Base-by-base conservation (phyloP, 2,329 filamentous ascomycete species). In the Myrmaecium sp. region DNA sequence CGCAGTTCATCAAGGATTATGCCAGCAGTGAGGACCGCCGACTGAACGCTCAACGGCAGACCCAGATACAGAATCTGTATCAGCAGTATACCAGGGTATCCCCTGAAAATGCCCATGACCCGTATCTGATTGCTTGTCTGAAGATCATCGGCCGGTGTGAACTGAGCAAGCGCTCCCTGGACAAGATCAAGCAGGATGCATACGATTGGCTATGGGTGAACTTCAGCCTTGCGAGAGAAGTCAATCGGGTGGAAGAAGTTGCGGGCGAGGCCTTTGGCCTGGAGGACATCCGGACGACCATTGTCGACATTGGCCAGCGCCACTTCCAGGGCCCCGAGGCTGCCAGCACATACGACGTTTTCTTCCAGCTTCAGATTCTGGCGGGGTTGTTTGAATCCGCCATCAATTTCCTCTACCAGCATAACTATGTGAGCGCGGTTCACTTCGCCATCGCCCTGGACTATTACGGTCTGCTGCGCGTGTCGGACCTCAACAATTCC, bases 41-140 rank as follows among this genome's bases (percentile, higher is more conserved):
- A 32, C 63, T 98, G 15, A 74, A 73, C 36, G 66, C 74, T 21
- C 77, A 84, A 35, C 57, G 92, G 30, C 79, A 92, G 42, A 79
- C 83, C 38, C 78, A 80, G 35, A 92, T 92, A 53, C 79, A 78
- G 39, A 81, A 78, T 35, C 84, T 94, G 46, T 94, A 91, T 52
- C 77, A 77, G 27, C 80, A 91, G 47, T 74, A 83, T 23, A 68
- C 74, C 14, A 75, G 81, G 36, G 81, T 91, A 42, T 80, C 80
- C 1, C 79, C 81, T 1, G 80, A 89, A 31, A 76, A 84, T 45
- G 79, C 80, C 2, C 73, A 91, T 36, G 89, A 98, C 48, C 89
- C 89, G 14, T 98, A 91, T 58, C 74, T 83, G 28, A 84, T 93
- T 72, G 84, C 86, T 25, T 94, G 89, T 51, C 95, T 95, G 64